A percentile compares a stretch with the other conserved stretches of the same genome.
phyloP scores from a whole-genome alignment of 495 filamentous ascomycete genomes.

The Penicillium egyptiacum region DNA sequence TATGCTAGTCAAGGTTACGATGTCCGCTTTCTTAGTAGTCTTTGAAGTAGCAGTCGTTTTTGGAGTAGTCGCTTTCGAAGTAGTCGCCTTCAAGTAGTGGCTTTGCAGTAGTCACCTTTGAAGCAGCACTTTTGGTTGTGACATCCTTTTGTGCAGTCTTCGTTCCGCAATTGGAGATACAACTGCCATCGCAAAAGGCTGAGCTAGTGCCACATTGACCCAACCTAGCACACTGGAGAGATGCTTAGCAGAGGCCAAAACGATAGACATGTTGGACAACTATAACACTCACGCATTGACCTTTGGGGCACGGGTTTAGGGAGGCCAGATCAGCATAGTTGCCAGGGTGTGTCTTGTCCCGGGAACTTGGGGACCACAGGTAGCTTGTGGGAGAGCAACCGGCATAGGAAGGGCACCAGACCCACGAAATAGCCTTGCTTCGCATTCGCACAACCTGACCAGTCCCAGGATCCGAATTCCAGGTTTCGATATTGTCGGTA shows the following conservation, averaged over 20 bases:
- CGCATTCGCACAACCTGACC: constrained; percentile 13
- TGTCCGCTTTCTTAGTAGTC: neutral
- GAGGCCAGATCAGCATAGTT: constrained; percentile 17
- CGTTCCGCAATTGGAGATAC: neutral
- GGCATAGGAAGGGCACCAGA: constrained; percentile 23
- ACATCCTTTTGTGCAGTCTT: neutral
- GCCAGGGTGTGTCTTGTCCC: constrained; percentile 15
- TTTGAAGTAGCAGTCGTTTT: neutral
- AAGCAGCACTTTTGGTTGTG: neutral
- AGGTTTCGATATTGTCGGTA: constrained; percentile 16
- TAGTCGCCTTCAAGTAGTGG: neutral
- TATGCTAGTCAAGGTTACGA: neutral
- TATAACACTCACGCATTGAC: constrained; percentile 17
- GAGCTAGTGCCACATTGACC: constrained; percentile 13
- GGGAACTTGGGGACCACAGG: constrained; percentile 24
- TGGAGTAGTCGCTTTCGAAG: neutral
- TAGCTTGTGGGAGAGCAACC: constrained; percentile 19
- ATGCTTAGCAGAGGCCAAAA: neutral
- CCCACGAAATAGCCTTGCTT: constrained; percentile 17
- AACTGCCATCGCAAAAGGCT: neutral
- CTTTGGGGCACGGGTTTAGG: constrained; percentile 16
- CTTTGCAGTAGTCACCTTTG: neutral
- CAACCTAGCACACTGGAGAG: neutral
- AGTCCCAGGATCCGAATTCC: constrained; percentile 12
- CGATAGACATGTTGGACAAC: neutral